phyloP scores from a whole-genome alignment of 2,329 filamentous ascomycete species.

The Aspergillus pseudoterreus region DNA sequence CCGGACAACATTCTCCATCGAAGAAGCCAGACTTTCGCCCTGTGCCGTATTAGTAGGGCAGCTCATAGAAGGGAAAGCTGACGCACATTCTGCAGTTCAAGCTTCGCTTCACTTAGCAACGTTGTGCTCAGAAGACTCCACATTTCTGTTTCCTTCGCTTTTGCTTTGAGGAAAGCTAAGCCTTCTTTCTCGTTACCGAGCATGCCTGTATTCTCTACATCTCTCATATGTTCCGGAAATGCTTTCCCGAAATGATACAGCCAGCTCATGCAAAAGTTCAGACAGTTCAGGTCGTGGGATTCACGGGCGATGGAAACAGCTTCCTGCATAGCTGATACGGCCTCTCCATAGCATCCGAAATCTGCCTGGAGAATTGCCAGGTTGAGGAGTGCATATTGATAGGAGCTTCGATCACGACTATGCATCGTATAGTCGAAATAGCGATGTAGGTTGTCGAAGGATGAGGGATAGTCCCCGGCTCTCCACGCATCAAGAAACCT shows the following conservation, averaged over 20 bases:
- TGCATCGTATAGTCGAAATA: constrained; percentile 98
- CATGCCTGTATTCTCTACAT: constrained; percentile 68
- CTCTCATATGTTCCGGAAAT: constrained; percentile 70
- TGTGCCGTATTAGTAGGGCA: constrained; percentile 25
- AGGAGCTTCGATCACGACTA: constrained; percentile 75
- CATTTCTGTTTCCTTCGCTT: constrained; percentile 82
- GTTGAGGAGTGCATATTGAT: constrained; percentile 93
- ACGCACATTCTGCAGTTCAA: constrained; percentile 69
- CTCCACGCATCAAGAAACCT: constrained; percentile 91
- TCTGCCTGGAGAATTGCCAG: constrained; percentile 90
- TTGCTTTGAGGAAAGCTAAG: constrained; percentile 76
- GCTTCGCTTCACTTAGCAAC: constrained; percentile 78
- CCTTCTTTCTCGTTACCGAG: constrained; percentile 76
- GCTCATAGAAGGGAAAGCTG: not conserved
- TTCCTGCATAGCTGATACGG: constrained; percentile 90
- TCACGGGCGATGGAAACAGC: constrained; percentile 92
- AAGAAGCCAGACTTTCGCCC: constrained; percentile 56
- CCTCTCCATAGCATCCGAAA: constrained; percentile 86
- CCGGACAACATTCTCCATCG: constrained; percentile 76
- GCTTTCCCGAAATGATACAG: constrained; percentile 89
- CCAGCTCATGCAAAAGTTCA: constrained; percentile 96
- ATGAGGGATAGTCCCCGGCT: constrained; percentile 81
- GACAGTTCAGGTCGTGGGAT: constrained; percentile 83
- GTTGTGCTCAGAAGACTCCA: constrained; percentile 81
- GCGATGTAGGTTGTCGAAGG: constrained; percentile 85